These are phyloP conservation scores for Zymoseptoria tritici DNA, from an alignment of 2,329 filamentous ascomycete genomes.

Conservation along the genomic window DNA sequence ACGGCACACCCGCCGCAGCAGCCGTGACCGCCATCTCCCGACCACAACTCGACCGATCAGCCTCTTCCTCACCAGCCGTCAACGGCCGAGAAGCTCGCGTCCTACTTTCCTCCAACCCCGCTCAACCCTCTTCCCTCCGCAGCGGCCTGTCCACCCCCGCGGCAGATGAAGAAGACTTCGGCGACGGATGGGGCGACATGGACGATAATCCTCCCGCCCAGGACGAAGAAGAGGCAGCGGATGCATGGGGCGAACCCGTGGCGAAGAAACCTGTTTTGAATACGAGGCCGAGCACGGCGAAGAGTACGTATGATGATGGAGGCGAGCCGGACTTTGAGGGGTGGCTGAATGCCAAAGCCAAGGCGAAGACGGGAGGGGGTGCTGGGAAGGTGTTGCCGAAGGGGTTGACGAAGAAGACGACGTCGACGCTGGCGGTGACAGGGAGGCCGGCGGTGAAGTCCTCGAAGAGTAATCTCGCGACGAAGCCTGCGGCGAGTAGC, in stretches of 20 bases:
- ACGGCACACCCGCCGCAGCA: constrained; percentile 34
- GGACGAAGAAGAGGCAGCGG: constrained; percentile 26
- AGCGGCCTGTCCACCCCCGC: constrained; percentile 14
- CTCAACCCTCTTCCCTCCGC: constrained; percentile 23
- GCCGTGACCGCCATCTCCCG: constrained; percentile 16
- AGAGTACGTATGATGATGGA: constrained; percentile 62
- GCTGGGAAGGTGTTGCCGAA: constrained; percentile 68
- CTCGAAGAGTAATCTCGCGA: constrained; percentile 5
- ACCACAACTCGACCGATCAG: constrained; percentile 5
- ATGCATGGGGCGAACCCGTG: constrained; percentile 10
- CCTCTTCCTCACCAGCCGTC: constrained; percentile 23
- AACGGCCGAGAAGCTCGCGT: background rate
- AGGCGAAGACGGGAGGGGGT: constrained; percentile 54
- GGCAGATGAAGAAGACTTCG: constrained; percentile 51
- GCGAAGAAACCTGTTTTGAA: background rate
- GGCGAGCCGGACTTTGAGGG: constrained; percentile 92
- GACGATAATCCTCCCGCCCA: constrained; percentile 30
- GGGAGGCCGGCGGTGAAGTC: constrained; percentile 17
- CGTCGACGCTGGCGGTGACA: constrained; percentile 23
- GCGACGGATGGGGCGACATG: constrained; percentile 66
- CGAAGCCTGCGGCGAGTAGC: constrained; percentile 16
- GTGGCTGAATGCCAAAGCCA: constrained; percentile 81
- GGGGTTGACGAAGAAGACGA: constrained; percentile 60
- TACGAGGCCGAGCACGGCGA: constrained; percentile 63
- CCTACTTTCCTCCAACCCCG: constrained; percentile 9